Evolutionary conservation across 139 green algal species (phyloP).

Genomic region (Coelastrella sp.): DNA sequence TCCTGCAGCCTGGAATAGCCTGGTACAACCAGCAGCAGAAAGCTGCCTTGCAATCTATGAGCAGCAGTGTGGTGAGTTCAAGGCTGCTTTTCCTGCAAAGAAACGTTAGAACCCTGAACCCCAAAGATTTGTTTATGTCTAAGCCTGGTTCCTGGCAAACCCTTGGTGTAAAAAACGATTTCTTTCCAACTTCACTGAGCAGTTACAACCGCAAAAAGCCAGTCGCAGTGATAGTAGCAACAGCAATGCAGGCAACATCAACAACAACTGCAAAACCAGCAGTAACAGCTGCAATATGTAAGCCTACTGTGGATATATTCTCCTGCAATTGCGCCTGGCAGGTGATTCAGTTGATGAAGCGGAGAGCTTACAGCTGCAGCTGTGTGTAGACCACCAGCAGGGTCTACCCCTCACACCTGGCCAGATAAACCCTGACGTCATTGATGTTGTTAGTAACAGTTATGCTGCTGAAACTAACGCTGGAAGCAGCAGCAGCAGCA

Average conservation of each 20-base stretch:
- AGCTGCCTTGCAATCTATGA: neutral
- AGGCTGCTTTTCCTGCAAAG: neutral
- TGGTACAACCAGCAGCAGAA: neutral
- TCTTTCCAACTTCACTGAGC: no score
- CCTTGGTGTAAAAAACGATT: no score
- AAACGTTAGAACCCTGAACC: no score
- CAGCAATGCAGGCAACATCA: no score
- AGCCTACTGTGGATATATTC: no score
- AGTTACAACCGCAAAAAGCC: no score
- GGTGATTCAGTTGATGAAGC: neutral
- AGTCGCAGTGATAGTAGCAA: no score
- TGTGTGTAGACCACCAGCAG: slow-evolving; percentile 9
- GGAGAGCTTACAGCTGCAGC: neutral
- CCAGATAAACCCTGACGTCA: slow-evolving; percentile 2
- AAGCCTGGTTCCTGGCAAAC: no score
- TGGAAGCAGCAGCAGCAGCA: slow-evolving; percentile 1
- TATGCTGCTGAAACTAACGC: neutral
- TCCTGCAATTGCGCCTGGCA: neutral
- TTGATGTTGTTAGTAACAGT: neutral
- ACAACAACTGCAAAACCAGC: no score
- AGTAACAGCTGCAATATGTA: neutral
- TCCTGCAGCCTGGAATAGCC: neutral
- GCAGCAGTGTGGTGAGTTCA: neutral
- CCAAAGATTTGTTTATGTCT: no score
- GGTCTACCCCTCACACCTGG: slow-evolving; percentile 4